Evolutionary conservation across 306 rosid species (phyloP).

Genomic region (Malus asiatica): DNA sequence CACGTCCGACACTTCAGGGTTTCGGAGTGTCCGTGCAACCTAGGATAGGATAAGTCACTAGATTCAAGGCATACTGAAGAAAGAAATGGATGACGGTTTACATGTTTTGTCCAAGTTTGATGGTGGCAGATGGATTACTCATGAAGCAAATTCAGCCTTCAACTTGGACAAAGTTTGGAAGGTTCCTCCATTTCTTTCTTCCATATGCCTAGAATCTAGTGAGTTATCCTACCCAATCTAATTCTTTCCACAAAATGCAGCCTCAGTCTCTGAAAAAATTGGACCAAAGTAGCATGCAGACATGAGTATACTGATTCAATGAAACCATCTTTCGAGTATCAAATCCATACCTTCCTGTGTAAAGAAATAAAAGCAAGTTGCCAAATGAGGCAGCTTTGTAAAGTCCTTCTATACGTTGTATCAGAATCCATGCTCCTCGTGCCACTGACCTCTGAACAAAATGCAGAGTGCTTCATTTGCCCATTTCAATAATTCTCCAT

Average conservation of each 20-base stretch:
- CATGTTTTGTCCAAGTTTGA: neutral
- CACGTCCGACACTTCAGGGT: too few species aligned
- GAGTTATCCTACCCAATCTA: too few species aligned
- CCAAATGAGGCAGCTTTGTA: conserved; percentile 95
- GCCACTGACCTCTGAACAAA: conserved; percentile 78
- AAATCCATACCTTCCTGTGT: conserved; percentile 67
- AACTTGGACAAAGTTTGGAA: too few species aligned
- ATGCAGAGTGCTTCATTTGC: conserved; percentile 7
- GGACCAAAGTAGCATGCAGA: neutral
- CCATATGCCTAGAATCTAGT: too few species aligned
- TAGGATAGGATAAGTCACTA: neutral
- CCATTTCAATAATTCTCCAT: conserved; percentile 5
- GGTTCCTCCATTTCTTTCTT: too few species aligned
- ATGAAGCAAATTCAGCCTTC: too few species aligned
- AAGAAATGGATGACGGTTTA: neutral
- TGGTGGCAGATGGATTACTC: too few species aligned
- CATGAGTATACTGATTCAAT: neutral
- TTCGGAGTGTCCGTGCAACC: neutral
- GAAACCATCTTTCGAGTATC: neutral
- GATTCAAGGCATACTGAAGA: neutral
- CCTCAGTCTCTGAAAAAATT: neutral
- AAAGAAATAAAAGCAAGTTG: conserved; percentile 92
- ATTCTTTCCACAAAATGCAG: too few species aligned
- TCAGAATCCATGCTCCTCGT: conserved; percentile 64
- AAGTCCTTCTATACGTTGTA: conserved; percentile 81